A percentile compares a stretch with the other conserved stretches of the same genome.
Conservation (phyloP, 139 green algal genomes). For the Edaphochlamys debaryana region DNA sequence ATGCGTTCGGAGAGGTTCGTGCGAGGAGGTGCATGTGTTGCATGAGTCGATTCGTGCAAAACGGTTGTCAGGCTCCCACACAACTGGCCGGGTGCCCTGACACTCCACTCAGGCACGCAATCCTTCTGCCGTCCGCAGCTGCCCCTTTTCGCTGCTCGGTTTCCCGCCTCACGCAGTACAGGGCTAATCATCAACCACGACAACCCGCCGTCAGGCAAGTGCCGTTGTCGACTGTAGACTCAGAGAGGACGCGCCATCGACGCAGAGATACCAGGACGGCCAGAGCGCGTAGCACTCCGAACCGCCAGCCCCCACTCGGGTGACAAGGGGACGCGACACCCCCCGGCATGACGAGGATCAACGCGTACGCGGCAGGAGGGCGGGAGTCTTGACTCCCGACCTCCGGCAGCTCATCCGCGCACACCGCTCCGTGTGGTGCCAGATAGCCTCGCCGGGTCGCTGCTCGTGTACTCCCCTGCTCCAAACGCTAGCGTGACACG, state of each 20-base stretch:
- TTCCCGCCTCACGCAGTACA: constrained; percentile 25
- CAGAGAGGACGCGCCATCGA: constrained; percentile 8
- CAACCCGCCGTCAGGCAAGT: background rate
- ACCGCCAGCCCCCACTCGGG: background rate
- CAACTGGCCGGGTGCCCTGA: constrained; percentile 4
- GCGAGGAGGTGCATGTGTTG: no score
- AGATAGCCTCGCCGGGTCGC: no score
- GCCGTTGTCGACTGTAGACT: background rate
- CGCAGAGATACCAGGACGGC: background rate
- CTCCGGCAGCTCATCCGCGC: no score
- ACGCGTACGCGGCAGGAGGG: no score
- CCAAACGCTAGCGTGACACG: no score
- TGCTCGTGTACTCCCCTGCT: no score
- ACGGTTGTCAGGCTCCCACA: background rate
- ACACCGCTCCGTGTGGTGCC: no score
- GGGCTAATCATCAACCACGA: background rate
- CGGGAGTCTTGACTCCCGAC: no score
- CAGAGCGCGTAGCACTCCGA: background rate
- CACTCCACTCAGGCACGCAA: constrained; percentile 5
- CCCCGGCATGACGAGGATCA: background rate
- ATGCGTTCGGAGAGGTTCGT: no score
- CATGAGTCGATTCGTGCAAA: no score
- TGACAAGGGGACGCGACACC: background rate
- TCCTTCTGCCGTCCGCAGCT: constrained; percentile 28
- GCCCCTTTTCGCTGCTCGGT: constrained; percentile 30